Base-by-base conservation (phyloP, 1,284 basidiomycete species). In the Trichosporon ovoides region DNA sequence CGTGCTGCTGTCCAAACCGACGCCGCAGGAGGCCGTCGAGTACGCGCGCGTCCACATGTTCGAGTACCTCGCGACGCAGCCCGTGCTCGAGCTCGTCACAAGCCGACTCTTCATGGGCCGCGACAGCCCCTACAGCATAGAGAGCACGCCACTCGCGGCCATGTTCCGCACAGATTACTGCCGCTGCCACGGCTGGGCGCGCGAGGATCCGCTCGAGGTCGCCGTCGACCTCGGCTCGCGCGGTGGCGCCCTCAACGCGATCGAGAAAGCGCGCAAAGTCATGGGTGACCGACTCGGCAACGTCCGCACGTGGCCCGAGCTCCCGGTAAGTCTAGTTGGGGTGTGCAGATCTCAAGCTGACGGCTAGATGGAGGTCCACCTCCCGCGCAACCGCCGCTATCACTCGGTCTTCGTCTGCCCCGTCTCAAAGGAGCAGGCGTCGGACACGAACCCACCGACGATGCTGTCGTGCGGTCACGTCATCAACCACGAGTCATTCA, bases 391-490 rank as follows among this genome's bases (percentile, higher is more conserved):
- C 66, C 87, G 93, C 68, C 82, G 91, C 31, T 98, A 95, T 77
- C 96, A 99, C 74, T 96, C 93, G 1, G 89, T 96, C 59, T 98
- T 99, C 74, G 87, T 92, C 40, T 99, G 96, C 75, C 92, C 96
- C 1, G 95, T 99, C 31, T 95, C 91, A 14, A 98, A 98, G 77
- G 95, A 98, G 71, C 93, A 96, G 76, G 86, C 91, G 13, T 95
- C 91, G 1, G 88, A 93, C 54, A 74, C 82, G 59, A 99, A 98
- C 74, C 96, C 94, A 19, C 95, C 95, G 0, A 96, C 96, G 90
- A 94, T 97, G 89, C 86, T 98, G 81, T 79, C 81, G 1, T 98
- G 95, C 72, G 95, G 95, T 1, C 96, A 99, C 77, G 91, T 95
- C 36, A 85, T 97, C 52, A 87, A 89, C 2, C 87, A 87, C 70